These are phyloP conservation scores for Daedaleopsis nitida DNA, from an alignment of 768 basidiomycete genomes.

Conservation along the genomic window DNA sequence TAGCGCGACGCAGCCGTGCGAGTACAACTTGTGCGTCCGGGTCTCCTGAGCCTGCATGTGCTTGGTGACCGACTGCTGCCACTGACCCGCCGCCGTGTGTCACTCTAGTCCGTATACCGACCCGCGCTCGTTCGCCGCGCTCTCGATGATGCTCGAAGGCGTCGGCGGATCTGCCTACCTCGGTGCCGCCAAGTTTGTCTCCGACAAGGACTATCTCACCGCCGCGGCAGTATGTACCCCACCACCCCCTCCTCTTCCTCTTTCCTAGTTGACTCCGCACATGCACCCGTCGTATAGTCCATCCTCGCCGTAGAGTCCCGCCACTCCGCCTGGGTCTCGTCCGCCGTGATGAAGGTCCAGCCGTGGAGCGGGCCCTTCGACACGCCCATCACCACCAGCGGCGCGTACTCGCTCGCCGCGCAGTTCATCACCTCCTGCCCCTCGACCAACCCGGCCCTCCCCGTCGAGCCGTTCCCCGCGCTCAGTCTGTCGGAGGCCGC, in stretches of 20 bases:
- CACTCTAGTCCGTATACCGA: conserved; percentile 43
- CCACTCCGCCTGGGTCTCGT: conserved; percentile 51
- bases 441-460: conserved; percentile 46
- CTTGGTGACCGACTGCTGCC: not conserved
- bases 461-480: conserved; percentile 49
- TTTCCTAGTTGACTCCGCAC: no score
- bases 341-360: conserved; percentile 39
- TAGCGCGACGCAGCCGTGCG: conserved; percentile 52
- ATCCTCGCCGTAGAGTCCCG: conserved; percentile 61
- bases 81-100: no score
- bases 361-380: conserved; percentile 54
- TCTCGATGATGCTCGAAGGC: conserved; percentile 51
- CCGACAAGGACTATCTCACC: conserved; percentile 46
- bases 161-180: conserved; percentile 60
- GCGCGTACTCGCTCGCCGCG: conserved; percentile 49
- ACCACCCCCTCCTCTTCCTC: no score
- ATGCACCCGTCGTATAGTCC: conserved; percentile 16
- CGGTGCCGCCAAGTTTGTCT: conserved; percentile 51
- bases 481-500: conserved; percentile 34
- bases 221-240: conserved; percentile 44
- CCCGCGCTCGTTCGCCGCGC: conserved; percentile 44
- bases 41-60: no score
- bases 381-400: conserved; percentile 31
- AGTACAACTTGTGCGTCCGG: conserved; percentile 57
- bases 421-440: conserved; percentile 56